Conservation (phyloP, 1,284 basidiomycete species). For the Puccinia horiana region DNA sequence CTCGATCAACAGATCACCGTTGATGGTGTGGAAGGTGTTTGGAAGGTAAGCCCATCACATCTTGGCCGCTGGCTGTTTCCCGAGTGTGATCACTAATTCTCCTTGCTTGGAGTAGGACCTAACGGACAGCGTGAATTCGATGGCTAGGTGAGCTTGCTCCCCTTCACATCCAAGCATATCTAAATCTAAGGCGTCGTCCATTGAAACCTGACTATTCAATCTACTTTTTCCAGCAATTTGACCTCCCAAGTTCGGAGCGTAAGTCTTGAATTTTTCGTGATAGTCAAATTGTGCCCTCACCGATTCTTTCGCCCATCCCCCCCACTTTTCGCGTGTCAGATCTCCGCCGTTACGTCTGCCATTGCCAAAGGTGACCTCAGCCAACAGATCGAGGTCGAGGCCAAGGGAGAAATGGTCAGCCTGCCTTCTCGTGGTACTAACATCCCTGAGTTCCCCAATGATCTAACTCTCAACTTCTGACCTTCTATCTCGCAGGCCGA, state of each 20-base stretch:
- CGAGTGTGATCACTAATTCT: background rate
- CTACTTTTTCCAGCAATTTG: constrained; percentile 58
- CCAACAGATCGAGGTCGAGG: constrained; percentile 59
- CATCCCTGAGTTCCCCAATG: background rate
- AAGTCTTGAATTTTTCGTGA: background rate
- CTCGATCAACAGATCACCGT: constrained; percentile 59
- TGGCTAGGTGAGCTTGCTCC: constrained; percentile 54
- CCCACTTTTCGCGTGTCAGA: constrained; percentile 5
- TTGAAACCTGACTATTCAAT: constrained; percentile 56
- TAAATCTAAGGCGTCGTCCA: constrained; percentile 48
- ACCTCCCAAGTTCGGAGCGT: constrained; percentile 59
- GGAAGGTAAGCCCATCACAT: constrained; percentile 52
- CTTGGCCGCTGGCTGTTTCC: background rate
- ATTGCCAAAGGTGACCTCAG: constrained; percentile 59
- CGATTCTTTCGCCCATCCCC: background rate
- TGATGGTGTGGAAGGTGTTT: constrained; percentile 59
- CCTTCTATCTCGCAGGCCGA: constrained; percentile 26
- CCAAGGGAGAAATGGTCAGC: constrained; percentile 58
- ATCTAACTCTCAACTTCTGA: background rate
- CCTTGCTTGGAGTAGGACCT: constrained; percentile 51
- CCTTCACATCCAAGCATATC: background rate
- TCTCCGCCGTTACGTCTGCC: constrained; percentile 58
- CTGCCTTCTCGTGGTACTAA: background rate
- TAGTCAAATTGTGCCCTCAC: background rate
- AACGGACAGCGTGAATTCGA: constrained; percentile 59